These are phyloP conservation scores for Ramaria sp. DNA, from an alignment of 768 basidiomycete species.

Conservation along the genomic window DNA sequence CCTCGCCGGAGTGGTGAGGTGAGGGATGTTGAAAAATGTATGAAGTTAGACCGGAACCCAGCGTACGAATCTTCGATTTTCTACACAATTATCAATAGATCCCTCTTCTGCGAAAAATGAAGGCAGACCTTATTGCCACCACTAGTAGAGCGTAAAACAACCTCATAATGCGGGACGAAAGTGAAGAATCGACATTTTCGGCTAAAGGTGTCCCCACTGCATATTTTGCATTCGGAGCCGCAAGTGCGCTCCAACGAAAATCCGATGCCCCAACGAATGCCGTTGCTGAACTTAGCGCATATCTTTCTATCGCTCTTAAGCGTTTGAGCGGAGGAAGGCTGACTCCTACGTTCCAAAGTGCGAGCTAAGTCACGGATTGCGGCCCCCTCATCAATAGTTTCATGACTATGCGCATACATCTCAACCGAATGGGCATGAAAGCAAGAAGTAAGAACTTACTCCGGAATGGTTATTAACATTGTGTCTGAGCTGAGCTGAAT, in stretches of 20 bases:
- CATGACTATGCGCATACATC: background rate
- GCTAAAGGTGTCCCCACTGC: constrained; percentile 52
- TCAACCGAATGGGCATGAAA: background rate
- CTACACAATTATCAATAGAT: constrained; percentile 21
- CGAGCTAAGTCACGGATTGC: background rate
- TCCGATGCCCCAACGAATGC: constrained; percentile 81
- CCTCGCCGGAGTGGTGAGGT: constrained; percentile 44
- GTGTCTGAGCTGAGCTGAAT: constrained; percentile 74
- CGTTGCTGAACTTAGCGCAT: constrained; percentile 74
- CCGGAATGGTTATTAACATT: constrained; percentile 77
- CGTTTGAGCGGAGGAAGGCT: constrained; percentile 21
- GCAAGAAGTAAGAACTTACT: constrained; percentile 37
- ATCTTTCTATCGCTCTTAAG: constrained; percentile 38
- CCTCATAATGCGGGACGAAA: constrained; percentile 72
- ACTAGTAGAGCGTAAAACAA: constrained; percentile 39
- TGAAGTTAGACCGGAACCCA: constrained; percentile 87
- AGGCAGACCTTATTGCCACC: constrained; percentile 26
- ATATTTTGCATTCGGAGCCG: constrained; percentile 50
- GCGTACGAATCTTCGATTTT: constrained; percentile 60
- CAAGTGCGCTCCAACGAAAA: constrained; percentile 78
- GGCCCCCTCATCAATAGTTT: background rate
- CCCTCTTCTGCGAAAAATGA: background rate
- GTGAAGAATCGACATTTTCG: constrained; percentile 72
- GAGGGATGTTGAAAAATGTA: constrained; percentile 84
- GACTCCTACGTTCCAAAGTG: background rate